Percentiles rank a stretch among this genome's conserved stretches.
Evolutionary conservation across 768 basidiomycete genomes (phyloP).

Genomic region (Antrodiella citrinella): DNA sequence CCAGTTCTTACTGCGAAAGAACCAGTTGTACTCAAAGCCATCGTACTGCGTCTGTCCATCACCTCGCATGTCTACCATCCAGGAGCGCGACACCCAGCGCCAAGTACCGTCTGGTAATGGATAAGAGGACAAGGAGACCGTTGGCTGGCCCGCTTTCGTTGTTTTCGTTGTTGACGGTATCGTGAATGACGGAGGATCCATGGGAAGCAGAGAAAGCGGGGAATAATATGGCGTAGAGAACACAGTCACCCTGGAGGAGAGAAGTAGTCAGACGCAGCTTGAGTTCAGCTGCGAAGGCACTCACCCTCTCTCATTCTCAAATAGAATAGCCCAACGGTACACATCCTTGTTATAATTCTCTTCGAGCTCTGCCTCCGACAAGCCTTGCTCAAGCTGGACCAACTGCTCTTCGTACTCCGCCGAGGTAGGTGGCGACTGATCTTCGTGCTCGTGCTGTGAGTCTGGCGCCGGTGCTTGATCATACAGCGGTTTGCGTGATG

Average conservation of each 20-base stretch:
- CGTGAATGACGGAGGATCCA: slow-evolving; percentile 70
- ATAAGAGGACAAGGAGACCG: slow-evolving; percentile 51
- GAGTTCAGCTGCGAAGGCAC: slow-evolving; percentile 14
- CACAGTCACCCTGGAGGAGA: slow-evolving; percentile 40
- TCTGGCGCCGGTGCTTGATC: neutral
- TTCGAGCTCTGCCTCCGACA: slow-evolving; percentile 6
- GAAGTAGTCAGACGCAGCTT: neutral
- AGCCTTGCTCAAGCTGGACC: slow-evolving; percentile 7
- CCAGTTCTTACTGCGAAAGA: slow-evolving; percentile 63
- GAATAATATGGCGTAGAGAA: slow-evolving; percentile 75
- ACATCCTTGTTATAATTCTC: slow-evolving; percentile 33
- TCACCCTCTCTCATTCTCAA: slow-evolving; percentile 81
- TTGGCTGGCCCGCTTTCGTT: slow-evolving; percentile 39
- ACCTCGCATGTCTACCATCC: slow-evolving; percentile 88
- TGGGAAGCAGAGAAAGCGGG: slow-evolving; percentile 55
- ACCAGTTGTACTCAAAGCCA: slow-evolving; percentile 83
- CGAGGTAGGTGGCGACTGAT: neutral
- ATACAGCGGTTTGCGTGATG: neutral
- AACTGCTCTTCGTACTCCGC: slow-evolving; percentile 1
- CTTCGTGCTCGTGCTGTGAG: neutral
- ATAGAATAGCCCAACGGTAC: slow-evolving; percentile 72
- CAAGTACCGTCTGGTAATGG: slow-evolving; percentile 75
- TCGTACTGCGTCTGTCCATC: slow-evolving; percentile 75
- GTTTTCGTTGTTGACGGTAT: slow-evolving; percentile 33
- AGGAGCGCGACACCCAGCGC: slow-evolving; percentile 71